These are phyloP conservation scores for Suillus subalutaceus DNA, from an alignment of 768 basidiomycete species.

Conservation along the genomic window DNA sequence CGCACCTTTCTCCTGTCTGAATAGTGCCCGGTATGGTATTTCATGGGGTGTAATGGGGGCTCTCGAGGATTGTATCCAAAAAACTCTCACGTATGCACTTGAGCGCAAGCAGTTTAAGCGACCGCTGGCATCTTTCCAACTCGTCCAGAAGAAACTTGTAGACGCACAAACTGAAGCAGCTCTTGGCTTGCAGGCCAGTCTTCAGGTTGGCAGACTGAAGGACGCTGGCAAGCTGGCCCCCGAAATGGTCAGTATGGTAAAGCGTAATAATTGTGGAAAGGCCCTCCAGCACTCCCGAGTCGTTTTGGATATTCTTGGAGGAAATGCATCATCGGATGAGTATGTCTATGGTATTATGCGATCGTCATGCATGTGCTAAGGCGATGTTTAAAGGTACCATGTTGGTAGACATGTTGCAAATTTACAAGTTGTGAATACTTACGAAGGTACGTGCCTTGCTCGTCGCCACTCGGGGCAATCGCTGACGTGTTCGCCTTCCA, in stretches of 20 bases:
- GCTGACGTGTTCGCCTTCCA: conserved; percentile 25
- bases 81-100: conserved; percentile 81
- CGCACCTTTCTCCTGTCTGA: conserved; percentile 90
- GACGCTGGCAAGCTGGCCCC: conserved; percentile 72
- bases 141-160: conserved; percentile 96
- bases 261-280: conserved; percentile 95
- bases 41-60: conserved; percentile 97
- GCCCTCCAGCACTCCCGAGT: conserved; percentile 81
- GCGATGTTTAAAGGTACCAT: conserved; percentile 63
- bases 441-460: conserved; percentile 65
- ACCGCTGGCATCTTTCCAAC: conserved; percentile 92
- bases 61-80: conserved; percentile 85
- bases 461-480: background rate
- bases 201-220: conserved; percentile 87
- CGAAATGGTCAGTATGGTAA: conserved; percentile 94
- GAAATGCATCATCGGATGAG: conserved; percentile 94
- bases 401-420: conserved; percentile 95
- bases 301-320: conserved; percentile 89
- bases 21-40: conserved; percentile 86
- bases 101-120: conserved; percentile 89
- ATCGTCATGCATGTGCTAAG: background rate
- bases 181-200: conserved; percentile 72
- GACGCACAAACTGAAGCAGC: conserved; percentile 89
- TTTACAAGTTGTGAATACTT: conserved; percentile 94
- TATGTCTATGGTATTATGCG: conserved; percentile 40